A percentile compares a stretch with the other conserved stretches of the same genome.
phyloP scores from a whole-genome alignment of 1,139 yeast genomes.

The Yamadazyma atmosphaerica region DNA sequence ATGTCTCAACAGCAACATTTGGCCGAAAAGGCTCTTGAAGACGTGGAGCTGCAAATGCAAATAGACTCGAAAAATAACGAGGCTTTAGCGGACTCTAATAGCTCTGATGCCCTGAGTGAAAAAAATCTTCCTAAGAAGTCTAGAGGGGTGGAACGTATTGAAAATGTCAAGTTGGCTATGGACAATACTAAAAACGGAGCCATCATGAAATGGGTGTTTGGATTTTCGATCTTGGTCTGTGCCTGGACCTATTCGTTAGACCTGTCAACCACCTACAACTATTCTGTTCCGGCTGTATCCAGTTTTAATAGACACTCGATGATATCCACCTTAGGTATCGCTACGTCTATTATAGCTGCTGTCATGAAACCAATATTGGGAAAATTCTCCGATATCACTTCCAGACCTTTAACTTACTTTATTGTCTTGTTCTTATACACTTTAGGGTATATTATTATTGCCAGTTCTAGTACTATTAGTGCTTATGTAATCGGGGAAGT shows the following conservation, averaged over 20 bases:
- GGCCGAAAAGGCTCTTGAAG: no score
- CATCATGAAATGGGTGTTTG: conserved; percentile 2
- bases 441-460: conserved; percentile 27
- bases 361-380: conserved; percentile 29
- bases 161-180: conserved; percentile 11
- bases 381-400: conserved; percentile 29
- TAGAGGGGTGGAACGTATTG: conserved; percentile 13
- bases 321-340: conserved; percentile 31
- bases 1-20: no score
- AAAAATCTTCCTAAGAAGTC: no score
- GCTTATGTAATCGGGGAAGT: conserved; percentile 31
- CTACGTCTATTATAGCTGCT: conserved; percentile 28
- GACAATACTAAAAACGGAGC: conserved; percentile 8
- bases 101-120: no score
- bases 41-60: no score
- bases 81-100: neutral
- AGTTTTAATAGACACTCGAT: conserved; percentile 30
- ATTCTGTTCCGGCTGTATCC: conserved; percentile 23
- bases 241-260: conserved; percentile 41
- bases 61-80: no score
- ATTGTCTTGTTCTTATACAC: conserved; percentile 21
- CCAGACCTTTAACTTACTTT: conserved; percentile 27
- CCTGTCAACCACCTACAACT: conserved; percentile 31
- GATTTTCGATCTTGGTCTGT: conserved; percentile 26
- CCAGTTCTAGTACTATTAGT: conserved; percentile 25